Conservation (phyloP, 192 early-diverging fungal species). For the Entomortierella parvispora region DNA sequence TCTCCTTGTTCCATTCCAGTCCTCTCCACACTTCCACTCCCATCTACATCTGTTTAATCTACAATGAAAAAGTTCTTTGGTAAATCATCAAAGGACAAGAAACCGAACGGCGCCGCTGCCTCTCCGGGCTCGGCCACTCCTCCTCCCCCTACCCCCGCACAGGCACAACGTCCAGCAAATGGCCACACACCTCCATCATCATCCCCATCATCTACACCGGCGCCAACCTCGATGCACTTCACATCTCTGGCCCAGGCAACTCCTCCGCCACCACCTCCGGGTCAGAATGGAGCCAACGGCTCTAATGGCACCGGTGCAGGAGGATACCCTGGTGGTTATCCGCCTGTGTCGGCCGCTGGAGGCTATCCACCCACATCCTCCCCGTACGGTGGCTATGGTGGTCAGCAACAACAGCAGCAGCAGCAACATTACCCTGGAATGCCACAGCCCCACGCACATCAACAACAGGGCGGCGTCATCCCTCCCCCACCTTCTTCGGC, state of each 20-base stretch:
- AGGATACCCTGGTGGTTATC: conserved; percentile 18
- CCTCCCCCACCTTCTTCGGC: conserved; percentile 23
- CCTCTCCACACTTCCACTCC: background rate
- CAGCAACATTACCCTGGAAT: conserved; percentile 29
- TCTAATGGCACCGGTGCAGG: conserved; percentile 10
- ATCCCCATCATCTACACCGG: conserved; percentile 3
- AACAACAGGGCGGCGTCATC: conserved; percentile 19
- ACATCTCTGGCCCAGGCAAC: conserved; percentile 27
- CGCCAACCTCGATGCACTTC: conserved; percentile 38
- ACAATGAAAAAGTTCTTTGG: conserved; percentile 48
- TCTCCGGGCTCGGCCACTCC: conserved; percentile 11
- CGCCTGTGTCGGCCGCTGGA: conserved; percentile 1
- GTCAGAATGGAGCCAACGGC: conserved; percentile 11
- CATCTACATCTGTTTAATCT: background rate
- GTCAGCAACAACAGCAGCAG: conserved; percentile 16
- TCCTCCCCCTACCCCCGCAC: conserved; percentile 7
- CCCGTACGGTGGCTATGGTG: conserved; percentile 9
- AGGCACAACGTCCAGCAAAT: conserved; percentile 21
- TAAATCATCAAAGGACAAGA: conserved; percentile 52
- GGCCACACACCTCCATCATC: conserved; percentile 13
- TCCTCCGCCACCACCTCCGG: conserved; percentile 8
- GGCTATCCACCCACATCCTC: conserved; percentile 27
- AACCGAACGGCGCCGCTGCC: background rate
- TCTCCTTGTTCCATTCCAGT: background rate
- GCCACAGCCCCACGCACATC: conserved; percentile 30